Percentiles rank a stretch among this genome's conserved stretches.
Conservation (phyloP, 2,329 filamentous ascomycete species). For the Epichloe typhina region DNA sequence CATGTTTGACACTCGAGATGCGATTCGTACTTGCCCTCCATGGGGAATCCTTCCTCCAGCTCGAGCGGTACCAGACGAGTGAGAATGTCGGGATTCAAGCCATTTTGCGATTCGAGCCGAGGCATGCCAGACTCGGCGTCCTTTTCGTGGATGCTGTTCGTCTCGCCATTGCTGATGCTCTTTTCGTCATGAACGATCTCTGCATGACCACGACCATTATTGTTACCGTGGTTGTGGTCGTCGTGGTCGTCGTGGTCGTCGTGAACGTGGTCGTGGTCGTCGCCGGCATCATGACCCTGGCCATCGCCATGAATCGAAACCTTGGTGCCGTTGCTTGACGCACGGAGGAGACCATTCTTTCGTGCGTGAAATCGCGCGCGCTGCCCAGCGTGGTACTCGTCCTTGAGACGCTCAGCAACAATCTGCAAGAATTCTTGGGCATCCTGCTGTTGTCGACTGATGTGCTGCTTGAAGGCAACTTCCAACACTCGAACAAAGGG, state of each 20-base stretch:
- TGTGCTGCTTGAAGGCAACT: slow-evolving; percentile 73
- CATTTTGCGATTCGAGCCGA: background rate
- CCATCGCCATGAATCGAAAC: background rate
- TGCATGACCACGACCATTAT: slow-evolving; percentile 12
- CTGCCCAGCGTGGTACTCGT: slow-evolving; percentile 82
- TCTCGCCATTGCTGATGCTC: background rate
- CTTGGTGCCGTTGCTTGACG: slow-evolving; percentile 1
- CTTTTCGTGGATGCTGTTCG: background rate
- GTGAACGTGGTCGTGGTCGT: slow-evolving; percentile 9
- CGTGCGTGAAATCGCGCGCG: slow-evolving; percentile 52
- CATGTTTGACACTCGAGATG: slow-evolving; percentile 89
- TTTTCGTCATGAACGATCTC: background rate
- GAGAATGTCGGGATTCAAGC: background rate
- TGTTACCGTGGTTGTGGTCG: background rate
- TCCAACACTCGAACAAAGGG: slow-evolving; percentile 76
- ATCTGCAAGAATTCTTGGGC: slow-evolving; percentile 96
- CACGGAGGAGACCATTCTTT: slow-evolving; percentile 14
- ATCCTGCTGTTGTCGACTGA: slow-evolving; percentile 91
- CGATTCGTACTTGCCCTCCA: slow-evolving; percentile 87
- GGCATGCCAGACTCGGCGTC: background rate
- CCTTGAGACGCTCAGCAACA: slow-evolving; percentile 78
- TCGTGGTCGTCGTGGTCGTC: background rate
- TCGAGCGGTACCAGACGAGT: slow-evolving; percentile 20
- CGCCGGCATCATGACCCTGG: slow-evolving; percentile 11
- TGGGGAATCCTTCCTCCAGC: slow-evolving; percentile 65